Conservation (phyloP, 2,329 filamentous ascomycete genomes). For the Colletotrichum aenigma region DNA sequence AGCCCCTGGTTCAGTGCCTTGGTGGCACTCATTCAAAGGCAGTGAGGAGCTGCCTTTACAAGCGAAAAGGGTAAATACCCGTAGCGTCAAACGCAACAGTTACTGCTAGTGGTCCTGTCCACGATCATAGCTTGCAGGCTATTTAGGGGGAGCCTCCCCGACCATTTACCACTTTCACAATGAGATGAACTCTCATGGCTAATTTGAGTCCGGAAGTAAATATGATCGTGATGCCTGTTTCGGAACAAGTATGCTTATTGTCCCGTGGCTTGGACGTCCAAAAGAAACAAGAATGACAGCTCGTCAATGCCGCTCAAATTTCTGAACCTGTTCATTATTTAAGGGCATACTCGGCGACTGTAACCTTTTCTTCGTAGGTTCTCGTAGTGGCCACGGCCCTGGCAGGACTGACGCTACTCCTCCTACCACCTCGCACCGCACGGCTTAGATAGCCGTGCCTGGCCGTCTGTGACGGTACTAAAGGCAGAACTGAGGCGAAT, state of each 20-base stretch:
- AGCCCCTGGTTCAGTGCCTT: rapidly evolving
- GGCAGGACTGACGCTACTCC: background rate
- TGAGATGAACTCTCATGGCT: background rate
- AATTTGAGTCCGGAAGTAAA: background rate
- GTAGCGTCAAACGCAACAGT: background rate
- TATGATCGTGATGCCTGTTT: background rate
- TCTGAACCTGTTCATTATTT: rapidly evolving
- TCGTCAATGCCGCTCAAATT: background rate
- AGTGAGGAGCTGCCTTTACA: background rate
- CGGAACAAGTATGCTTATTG: background rate
- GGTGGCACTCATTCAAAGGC: background rate
- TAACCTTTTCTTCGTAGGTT: background rate
- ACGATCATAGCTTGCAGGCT: background rate
- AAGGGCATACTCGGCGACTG: background rate
- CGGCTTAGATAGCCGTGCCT: background rate
- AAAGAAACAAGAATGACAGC: background rate
- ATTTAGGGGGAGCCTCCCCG: background rate
- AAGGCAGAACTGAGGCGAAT: rapidly evolving
- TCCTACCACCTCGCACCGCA: background rate
- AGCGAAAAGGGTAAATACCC: background rate
- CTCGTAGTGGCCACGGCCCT: background rate
- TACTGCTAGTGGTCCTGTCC: background rate
- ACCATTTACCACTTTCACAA: background rate
- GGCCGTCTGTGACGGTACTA: background rate
- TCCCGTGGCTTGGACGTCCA: background rate